Base-by-base conservation (phyloP, 257 asterid genomes). In the Paraleonurus japonicus region DNA sequence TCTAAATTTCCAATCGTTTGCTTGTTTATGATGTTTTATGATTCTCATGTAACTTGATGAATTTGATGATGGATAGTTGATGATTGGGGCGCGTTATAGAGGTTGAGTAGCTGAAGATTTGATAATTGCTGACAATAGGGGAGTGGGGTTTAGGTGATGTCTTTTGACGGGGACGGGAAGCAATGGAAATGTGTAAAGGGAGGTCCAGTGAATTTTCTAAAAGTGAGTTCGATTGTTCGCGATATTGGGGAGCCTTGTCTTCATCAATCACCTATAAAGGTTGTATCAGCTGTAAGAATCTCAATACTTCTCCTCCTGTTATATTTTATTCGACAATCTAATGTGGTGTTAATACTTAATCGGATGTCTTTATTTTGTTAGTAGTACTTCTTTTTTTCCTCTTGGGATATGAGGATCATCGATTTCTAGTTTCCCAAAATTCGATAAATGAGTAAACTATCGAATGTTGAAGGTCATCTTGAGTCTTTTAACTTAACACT, bases 231-330 rank as follows among this genome's bases (percentile, higher is more conserved):
- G 27, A 85, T 94, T 74, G 95, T 89, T 76, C 92, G 96, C 62
- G 96, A 90, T 78, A 87, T 94, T 78, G 95, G 98, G 80, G 97
- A 94, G 74, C 97, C 97, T 72, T 94, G 98, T 78, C 92, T 93
- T 80, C 88, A 86, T 78, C 98, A 87, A 45, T 82, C 96, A 58
- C 90, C 95, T 32, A 78, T 90, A 83, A 90, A 92, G 93, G 97
- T 92, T 85, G 86, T 82, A 69, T 79, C 77, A 73, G 76, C 92
- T 65, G 87, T 84, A 90, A 82, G 92, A 71, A 62, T 81, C 87
- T 80, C 72, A 54, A 67, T 27, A 16, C 61, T 70, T 71, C 5
- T 69, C 50, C 66, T 51, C 37, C 28, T 27, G 15, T 47, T 15
- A 24, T 20, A 27, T 30, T 61, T 53, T 22, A 10, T 3, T 37